Base-by-base conservation (phyloP, 148 eudicot genomes). In the Drosera capensis region DNA sequence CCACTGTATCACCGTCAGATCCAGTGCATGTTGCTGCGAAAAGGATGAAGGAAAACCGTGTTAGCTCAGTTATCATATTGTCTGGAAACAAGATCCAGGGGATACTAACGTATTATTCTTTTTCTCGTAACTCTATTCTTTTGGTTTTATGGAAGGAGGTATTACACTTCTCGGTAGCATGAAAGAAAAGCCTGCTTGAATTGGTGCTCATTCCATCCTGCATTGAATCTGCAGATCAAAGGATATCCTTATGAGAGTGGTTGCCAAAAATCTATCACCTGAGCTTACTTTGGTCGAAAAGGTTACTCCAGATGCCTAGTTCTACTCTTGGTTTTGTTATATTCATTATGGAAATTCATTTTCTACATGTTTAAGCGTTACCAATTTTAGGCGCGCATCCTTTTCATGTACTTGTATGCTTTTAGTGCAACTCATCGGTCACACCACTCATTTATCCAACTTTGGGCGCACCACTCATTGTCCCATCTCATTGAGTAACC, bases 221-320 rank as follows among this genome's bases (percentile, higher is more conserved):
- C 48, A 3, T 28, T 44, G 43, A 45, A 13, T 25, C 18, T 69
- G 56, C 82, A 90, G 99, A 40, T 84, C 99, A 41, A 90, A 62
- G 71, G 99, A 90, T 58, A 70, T 90, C 36, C 87, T 90, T 8
- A 78, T 80, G 95, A 77, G 87, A 45, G 87, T 90, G 54, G 95
- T 90, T 54, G 87, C 97, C 44, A 79, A 70, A 51, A 80, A 84
- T 60, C 68, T 90, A 40, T 76, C 95, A 15, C 97, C 95, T 20
- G 78, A 80, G 67, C 45, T 75, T 57, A 90, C 93, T 55, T 67
- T 65, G 36, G 87, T 76, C 15, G 97, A 84, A 71, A 84, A 84
- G 97, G 97, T 90, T 60, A 31, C 46, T 16, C 11, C 23, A 8
- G 14, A 41, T 18, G 20, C 23, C 23, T 17, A 1, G 20, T 41